Evolutionary conservation across 495 filamentous ascomycete genomes (phyloP).

Genomic region (Sporormia fimetaria): DNA sequence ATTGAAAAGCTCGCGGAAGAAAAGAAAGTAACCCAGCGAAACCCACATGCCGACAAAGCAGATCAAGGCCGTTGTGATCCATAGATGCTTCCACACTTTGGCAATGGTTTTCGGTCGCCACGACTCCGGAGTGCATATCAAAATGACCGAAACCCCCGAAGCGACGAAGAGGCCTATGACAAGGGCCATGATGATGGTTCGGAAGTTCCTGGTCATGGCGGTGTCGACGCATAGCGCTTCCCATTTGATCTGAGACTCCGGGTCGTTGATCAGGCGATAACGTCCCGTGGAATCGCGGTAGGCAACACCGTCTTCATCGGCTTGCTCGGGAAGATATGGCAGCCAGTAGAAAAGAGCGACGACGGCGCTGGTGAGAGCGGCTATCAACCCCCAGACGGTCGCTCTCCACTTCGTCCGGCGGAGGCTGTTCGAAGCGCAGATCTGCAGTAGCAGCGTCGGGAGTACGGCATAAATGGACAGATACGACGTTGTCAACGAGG

Average conservation of each 20-base stretch:
- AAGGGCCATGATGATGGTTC: too few species aligned
- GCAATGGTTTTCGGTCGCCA: not conserved
- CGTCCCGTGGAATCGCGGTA: too few species aligned
- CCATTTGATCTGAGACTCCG: too few species aligned
- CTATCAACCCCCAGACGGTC: not conserved
- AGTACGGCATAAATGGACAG: conserved; percentile 2
- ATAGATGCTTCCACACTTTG: not conserved
- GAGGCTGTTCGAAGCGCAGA: not conserved
- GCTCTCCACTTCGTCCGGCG: not conserved
- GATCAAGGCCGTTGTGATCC: not conserved
- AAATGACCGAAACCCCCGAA: too few species aligned
- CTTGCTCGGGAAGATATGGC: too few species aligned
- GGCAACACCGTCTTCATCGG: too few species aligned
- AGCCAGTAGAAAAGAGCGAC: not conserved
- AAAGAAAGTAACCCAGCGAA: not conserved
- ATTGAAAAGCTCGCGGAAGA: not conserved
- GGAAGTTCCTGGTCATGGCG: too few species aligned
- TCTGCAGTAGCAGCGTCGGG: not conserved
- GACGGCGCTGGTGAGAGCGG: not conserved
- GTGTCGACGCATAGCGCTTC: too few species aligned
- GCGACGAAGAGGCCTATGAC: too few species aligned
- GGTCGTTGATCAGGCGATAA: too few species aligned
- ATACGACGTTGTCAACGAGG: not conserved
- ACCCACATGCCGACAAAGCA: conserved; percentile 1
- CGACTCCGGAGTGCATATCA: not conserved